Conservation (phyloP, 305 asterid genomes). For the Stenogyne calaminthoides region DNA sequence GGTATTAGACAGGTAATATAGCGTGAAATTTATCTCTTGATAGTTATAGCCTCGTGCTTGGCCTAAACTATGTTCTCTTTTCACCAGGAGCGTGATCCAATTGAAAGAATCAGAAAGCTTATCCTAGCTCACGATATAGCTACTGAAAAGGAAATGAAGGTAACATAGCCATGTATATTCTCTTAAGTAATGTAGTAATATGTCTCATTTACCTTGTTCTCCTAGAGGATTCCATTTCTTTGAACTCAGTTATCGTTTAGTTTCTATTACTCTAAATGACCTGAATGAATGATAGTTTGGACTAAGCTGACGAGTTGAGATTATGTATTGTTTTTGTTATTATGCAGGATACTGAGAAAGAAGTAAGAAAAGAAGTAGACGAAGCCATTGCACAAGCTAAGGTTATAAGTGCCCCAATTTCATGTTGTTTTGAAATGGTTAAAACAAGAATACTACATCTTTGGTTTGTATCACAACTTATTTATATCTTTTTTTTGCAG, state of each 20-base stretch:
- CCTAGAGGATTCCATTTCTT: slow-evolving; percentile 12
- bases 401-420: slow-evolving; percentile 46
- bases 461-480: slow-evolving; percentile 13
- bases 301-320: neutral
- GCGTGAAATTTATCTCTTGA: slow-evolving; percentile 8
- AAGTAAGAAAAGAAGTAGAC: slow-evolving; percentile 78
- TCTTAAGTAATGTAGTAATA: slow-evolving; percentile 6
- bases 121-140: slow-evolving; percentile 74
- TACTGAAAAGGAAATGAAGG: slow-evolving; percentile 91
- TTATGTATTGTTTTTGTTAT: slow-evolving; percentile 22
- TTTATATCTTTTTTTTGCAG: slow-evolving; percentile 47
- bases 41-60: slow-evolving; percentile 8
- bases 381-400: slow-evolving; percentile 94
- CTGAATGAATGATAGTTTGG: neutral
- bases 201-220: slow-evolving; percentile 16
- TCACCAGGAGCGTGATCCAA: slow-evolving; percentile 91
- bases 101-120: slow-evolving; percentile 90
- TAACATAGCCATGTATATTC: slow-evolving; percentile 29
- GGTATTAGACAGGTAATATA: slow-evolving; percentile 82
- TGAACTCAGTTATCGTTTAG: neutral
- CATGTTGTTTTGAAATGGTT: slow-evolving; percentile 20
- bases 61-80: slow-evolving; percentile 14
- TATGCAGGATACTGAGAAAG: slow-evolving; percentile 85
- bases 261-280: neutral
- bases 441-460: neutral